Percentiles rank a stretch among this genome's conserved stretches.
Evolutionary conservation across 2,329 filamentous ascomycete species (phyloP).

Genomic region (Rasamsonia emersonii): DNA sequence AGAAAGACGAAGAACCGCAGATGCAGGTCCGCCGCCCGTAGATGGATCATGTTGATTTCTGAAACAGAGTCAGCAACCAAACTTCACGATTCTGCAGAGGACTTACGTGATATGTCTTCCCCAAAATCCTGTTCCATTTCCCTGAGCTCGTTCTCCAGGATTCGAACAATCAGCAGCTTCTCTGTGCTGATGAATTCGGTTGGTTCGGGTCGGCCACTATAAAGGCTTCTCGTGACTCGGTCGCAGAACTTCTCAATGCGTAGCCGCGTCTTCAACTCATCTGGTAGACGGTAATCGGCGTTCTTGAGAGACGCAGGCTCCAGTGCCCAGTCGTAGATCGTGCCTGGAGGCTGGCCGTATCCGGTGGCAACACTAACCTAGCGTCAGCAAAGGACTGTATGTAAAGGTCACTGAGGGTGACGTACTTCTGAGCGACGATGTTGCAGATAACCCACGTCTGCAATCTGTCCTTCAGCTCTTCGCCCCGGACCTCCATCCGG

Average conservation of each 20-base stretch:
- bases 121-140: conserved; percentile 46
- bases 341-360: conserved; percentile 55
- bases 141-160: conserved; percentile 36
- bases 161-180: conserved; percentile 34
- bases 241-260: conserved; percentile 52
- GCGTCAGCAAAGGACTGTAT: conserved; percentile 8
- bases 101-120: conserved; percentile 26
- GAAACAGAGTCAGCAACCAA: conserved; percentile 6
- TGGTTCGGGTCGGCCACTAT: conserved; percentile 48
- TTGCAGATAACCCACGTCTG: conserved; percentile 61
- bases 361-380: conserved; percentile 49
- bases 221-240: conserved; percentile 48
- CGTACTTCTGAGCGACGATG: conserved; percentile 56
- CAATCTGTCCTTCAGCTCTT: conserved; percentile 54
- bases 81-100: background rate
- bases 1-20: conserved; percentile 39
- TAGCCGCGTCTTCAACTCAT: conserved; percentile 42
- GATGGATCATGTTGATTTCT: conserved; percentile 39
- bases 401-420: conserved; percentile 1
- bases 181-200: conserved; percentile 38
- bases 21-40: conserved; percentile 38
- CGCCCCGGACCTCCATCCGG: conserved; percentile 45
- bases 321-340: conserved; percentile 50
- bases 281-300: conserved; percentile 39
- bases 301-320: conserved; percentile 36